A percentile compares a stretch with the other conserved stretches of the same genome.
These are phyloP conservation scores for Phaeophleospora eucalypticola DNA, from an alignment of 2,329 filamentous ascomycete species.

Conservation along the genomic window DNA sequence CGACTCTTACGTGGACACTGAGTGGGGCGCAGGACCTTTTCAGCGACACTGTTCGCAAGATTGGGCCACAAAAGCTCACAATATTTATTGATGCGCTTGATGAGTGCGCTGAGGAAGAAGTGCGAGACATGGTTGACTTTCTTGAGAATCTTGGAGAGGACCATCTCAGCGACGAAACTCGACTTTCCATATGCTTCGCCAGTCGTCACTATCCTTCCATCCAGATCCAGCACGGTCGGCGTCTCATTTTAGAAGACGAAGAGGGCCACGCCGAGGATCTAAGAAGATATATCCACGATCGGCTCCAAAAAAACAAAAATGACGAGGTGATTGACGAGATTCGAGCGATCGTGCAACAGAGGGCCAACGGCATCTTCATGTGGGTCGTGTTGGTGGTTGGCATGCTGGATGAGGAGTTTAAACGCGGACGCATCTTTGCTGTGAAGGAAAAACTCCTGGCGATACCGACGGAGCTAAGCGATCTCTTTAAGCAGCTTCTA, in stretches of 20 bases:
- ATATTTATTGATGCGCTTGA: conserved; percentile 47
- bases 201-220: conserved; percentile 46
- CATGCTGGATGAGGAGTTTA: conserved; percentile 44
- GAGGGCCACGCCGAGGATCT: conserved; percentile 34
- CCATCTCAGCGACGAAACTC: neutral
- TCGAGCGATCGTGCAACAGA: conserved; percentile 32
- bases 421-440: conserved; percentile 26
- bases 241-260: conserved; percentile 36
- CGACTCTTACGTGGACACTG: conserved; percentile 17
- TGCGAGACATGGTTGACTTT: conserved; percentile 36
- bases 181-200: conserved; percentile 37
- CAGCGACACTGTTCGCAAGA: conserved; percentile 20
- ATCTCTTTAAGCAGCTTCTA: conserved; percentile 52
- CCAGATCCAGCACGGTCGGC: conserved; percentile 27
- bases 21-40: conserved; percentile 31
- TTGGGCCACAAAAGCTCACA: conserved; percentile 27
- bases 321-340: conserved; percentile 24
- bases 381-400: conserved; percentile 45
- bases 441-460: conserved; percentile 36
- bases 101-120: conserved; percentile 40
- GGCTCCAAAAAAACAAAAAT: conserved; percentile 27
- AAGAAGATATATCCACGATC: conserved; percentile 31
- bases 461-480: conserved; percentile 40
- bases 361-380: conserved; percentile 43
- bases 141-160: conserved; percentile 33